These are phyloP conservation scores for Paramarasmius palmivorus DNA, from an alignment of 1,284 basidiomycete genomes.

Conservation along the genomic window DNA sequence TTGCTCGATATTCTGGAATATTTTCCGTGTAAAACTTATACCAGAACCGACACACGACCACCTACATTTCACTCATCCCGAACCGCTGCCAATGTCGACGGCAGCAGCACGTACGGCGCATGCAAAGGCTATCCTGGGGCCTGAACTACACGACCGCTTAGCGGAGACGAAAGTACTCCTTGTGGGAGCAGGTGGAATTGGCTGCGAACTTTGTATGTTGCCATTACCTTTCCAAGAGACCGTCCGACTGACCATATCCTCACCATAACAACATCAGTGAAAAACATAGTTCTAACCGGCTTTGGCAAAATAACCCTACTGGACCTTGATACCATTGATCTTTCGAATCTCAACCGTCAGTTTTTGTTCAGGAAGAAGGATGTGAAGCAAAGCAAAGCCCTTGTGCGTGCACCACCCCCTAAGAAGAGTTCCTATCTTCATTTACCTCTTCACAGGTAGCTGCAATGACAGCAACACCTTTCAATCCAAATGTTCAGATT, in stretches of 20 bases:
- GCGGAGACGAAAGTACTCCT: conserved; percentile 76
- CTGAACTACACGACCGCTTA: conserved; percentile 61
- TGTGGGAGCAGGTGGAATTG: conserved; percentile 97
- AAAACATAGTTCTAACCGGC: conserved; percentile 93
- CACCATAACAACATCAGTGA: conserved; percentile 56
- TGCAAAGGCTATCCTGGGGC: conserved; percentile 74
- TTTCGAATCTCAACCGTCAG: conserved; percentile 97
- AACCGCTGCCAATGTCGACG: conserved; percentile 21
- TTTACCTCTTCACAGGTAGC: conserved; percentile 61
- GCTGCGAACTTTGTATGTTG: conserved; percentile 88
- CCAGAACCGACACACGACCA: neutral
- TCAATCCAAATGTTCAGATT: conserved; percentile 92
- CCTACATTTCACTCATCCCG: neutral
- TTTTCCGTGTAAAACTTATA: neutral
- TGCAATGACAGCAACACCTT: conserved; percentile 83
- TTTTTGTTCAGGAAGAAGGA: conserved; percentile 98
- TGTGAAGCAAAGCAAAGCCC: conserved; percentile 93
- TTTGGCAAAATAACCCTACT: conserved; percentile 92
- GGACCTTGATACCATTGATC: conserved; percentile 98
- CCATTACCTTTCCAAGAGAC: neutral
- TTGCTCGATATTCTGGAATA: too few relatives aligned
- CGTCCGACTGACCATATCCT: conserved; percentile 1
- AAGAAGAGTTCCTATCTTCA: conserved; percentile 8
- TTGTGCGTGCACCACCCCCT: conserved; percentile 47
- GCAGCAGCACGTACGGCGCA: conserved; percentile 41